Evolutionary conservation across 2,329 filamentous ascomycete species (phyloP), one percentile per base, ranked within the genome.

Genomic region (Lecanicillium sp.): DNA sequence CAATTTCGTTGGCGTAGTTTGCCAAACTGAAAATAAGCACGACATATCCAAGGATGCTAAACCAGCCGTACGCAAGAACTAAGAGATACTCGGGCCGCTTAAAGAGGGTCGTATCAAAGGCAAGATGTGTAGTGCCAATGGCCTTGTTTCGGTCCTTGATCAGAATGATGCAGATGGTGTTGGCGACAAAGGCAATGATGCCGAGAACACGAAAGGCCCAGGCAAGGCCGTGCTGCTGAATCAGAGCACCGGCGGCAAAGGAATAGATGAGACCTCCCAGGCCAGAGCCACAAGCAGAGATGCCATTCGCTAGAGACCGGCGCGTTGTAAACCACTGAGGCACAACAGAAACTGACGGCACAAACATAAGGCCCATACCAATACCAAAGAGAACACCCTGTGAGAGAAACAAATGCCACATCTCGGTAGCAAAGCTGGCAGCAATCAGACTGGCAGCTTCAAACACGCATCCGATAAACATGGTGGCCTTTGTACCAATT

Each of bases 11-110:
- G 29, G 80, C 80, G 52, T 87, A 90, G 54, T 81, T 84, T 13
- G 84, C 78, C 33, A 89, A 62, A 9, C 77, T 83, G 58, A 88
- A 90, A 32, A 88, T 70, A n/a, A 88, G 68, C 4, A 86, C 80
- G 19, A 85, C 70, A 50, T 90, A 90, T 5, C 72, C 83, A 11
- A 90, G 62, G 60, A 89, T 76, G 43, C 73, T 79, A 45, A 89
- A 78, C 57, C 80, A 77, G 7, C 80, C 80, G 65, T 80, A 92
- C 3, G 60, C 67, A 28, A 85, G 57, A 11, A 85, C 65, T 2
- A 87, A 62, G 17, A 79, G 54, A 46, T 82, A 87, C 51, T 86
- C 75, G 0, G 64, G 51, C 4, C 71, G 67, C 45, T 64, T 72
- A 54, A 89, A 75, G 1, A 90, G 65, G 4, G 57, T 58, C 29